phyloP scores from a whole-genome alignment of 208 protist genomes.

The Acanthamoeba divionensis region DNA sequence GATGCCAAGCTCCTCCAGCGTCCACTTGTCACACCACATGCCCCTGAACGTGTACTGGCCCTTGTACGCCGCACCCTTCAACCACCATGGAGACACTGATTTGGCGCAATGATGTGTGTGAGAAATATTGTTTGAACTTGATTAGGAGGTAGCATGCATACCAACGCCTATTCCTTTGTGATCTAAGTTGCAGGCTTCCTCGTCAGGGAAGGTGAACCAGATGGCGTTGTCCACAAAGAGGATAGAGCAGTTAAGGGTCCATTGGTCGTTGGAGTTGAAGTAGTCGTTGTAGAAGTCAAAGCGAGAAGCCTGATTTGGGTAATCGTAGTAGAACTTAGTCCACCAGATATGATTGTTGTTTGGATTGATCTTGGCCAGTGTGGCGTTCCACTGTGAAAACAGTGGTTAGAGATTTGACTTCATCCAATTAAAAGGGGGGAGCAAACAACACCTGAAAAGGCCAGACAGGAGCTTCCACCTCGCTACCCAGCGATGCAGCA shows the following conservation, averaged over 20 bases:
- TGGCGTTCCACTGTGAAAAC: conserved; percentile 38
- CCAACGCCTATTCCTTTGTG: neutral
- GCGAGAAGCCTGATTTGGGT: neutral
- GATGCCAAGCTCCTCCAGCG: neutral
- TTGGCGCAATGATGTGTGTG: neutral
- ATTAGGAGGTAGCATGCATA: neutral
- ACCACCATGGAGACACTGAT: conserved; percentile 37
- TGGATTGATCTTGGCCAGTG: conserved; percentile 43
- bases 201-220: conserved; percentile 4
- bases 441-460: neutral
- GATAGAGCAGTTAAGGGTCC: conserved; percentile 39
- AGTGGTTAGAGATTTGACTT: neutral
- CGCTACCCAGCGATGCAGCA: too few relatives aligned
- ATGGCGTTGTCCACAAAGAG: conserved; percentile 30
- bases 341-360: conserved; percentile 32
- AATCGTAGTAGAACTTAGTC: conserved; percentile 58
- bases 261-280: conserved; percentile 14
- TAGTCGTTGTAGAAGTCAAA: conserved; percentile 26
- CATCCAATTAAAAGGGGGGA: neutral
- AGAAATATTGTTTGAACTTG: neutral
- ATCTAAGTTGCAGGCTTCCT: neutral
- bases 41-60: neutral
- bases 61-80: neutral
- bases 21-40: conserved; percentile 18
- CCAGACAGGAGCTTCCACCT: neutral